phyloP scores from a whole-genome alignment of 805 yeast species.

The Ogataea pilisensis region DNA sequence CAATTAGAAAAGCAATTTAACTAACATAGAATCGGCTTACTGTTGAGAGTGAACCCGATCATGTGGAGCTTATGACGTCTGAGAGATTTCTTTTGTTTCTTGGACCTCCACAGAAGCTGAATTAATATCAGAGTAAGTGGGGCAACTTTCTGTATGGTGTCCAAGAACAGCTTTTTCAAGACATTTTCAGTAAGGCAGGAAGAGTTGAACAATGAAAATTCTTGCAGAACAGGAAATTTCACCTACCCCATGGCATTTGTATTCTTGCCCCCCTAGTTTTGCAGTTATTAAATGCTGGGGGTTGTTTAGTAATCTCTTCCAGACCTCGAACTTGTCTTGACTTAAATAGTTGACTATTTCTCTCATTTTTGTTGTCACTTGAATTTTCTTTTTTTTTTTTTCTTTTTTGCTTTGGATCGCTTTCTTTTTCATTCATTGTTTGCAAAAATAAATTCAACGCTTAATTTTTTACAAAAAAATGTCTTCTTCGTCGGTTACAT shows the following conservation, averaged over 20 bases:
- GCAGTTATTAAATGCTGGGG: background rate
- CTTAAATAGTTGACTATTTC: background rate
- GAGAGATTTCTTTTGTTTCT: no score
- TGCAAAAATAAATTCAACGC: background rate
- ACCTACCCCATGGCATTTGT: background rate
- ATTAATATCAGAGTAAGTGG: no score
- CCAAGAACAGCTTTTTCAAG: background rate
- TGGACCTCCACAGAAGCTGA: no score
- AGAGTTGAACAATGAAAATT: background rate
- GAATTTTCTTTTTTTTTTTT: no score
- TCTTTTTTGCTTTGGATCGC: no score
- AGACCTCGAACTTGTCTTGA: no score
- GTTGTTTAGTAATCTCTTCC: background rate
- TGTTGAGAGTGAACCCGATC: no score
- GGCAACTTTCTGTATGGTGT: no score
- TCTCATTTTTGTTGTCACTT: background rate
- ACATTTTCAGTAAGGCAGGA: background rate
- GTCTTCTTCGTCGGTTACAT: constrained; percentile 12
- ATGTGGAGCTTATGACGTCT: no score
- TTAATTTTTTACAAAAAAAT: no score
- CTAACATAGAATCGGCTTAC: no score
- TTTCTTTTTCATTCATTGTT: background rate
- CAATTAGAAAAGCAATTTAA: no score
- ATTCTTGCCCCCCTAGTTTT: background rate
- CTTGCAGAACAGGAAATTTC: background rate